A percentile compares a stretch with the other conserved stretches of the same genome.
These are phyloP conservation scores for Scenedesmus sp. DNA, from an alignment of 163 green algal species.

Conservation along the genomic window DNA sequence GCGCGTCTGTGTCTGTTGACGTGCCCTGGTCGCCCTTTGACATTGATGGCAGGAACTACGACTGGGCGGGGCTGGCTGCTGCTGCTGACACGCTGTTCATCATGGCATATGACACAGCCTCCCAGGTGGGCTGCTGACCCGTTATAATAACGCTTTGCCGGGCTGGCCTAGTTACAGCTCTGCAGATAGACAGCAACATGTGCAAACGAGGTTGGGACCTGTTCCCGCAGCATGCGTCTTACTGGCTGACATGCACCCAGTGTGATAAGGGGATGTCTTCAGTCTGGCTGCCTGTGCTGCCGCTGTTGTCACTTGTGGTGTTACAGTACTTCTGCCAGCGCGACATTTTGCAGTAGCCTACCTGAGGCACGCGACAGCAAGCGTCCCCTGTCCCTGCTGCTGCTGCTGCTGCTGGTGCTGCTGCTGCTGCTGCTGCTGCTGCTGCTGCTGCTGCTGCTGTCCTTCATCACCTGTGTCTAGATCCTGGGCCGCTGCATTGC, in stretches of 20 bases:
- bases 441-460: too few species aligned
- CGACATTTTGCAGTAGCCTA: background rate
- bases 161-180: background rate
- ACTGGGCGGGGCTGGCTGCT: conserved; percentile 62
- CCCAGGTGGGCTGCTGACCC: conserved; percentile 50
- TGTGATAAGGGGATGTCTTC: background rate
- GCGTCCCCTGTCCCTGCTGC: background rate
- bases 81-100: conserved; percentile 76
- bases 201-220: background rate
- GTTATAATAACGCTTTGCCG: background rate
- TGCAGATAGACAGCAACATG: background rate
- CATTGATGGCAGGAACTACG: conserved; percentile 75
- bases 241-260: background rate
- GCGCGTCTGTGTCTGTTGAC: conserved; percentile 73
- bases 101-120: conserved; percentile 81
- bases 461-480: conserved; percentile 33
- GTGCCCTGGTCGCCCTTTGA: conserved; percentile 76
- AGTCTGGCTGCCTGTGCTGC: too few species aligned
- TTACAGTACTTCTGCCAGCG: background rate
- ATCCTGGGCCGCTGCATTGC: conserved; percentile 74
- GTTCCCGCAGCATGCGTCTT: background rate
- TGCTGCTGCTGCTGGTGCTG: too few species aligned
- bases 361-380: background rate
- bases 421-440: too few species aligned
- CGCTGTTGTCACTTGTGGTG: background rate